phyloP scores from a whole-genome alignment of 1,139 yeast genomes.

The Yamadazyma atlantica region DNA sequence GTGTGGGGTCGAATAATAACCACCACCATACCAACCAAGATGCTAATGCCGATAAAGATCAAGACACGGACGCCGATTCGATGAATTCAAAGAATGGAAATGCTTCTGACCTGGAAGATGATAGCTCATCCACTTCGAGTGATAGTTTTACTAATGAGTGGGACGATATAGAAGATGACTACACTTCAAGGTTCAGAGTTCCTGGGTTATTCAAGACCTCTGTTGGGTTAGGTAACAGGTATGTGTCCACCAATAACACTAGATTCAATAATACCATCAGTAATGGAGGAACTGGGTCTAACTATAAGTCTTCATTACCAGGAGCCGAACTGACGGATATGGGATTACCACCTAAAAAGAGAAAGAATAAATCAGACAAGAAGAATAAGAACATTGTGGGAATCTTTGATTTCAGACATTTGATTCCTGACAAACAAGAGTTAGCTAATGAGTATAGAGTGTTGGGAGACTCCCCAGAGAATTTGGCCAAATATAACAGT shows the following conservation, averaged over 20 bases:
- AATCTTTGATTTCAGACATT: constrained; percentile 62
- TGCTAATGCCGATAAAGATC: constrained; percentile 12
- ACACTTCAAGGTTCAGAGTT: constrained; percentile 42
- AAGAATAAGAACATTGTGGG: constrained; percentile 54
- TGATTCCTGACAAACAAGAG: constrained; percentile 76
- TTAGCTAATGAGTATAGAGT: constrained; percentile 76
- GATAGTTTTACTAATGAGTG: constrained; percentile 54
- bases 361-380: constrained; percentile 17
- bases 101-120: constrained; percentile 16
- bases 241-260: constrained; percentile 9
- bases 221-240: constrained; percentile 40
- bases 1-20: constrained; percentile 17
- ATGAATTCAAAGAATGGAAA: constrained; percentile 1
- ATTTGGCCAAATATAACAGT: constrained; percentile 67
- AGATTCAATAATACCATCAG: constrained; percentile 15
- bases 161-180: constrained; percentile 48
- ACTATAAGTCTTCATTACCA: constrained; percentile 15
- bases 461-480: constrained; percentile 64
- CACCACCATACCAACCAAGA: constrained; percentile 7
- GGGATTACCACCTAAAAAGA: constrained; percentile 14
- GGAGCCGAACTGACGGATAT: constrained; percentile 15
- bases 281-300: constrained; percentile 23
- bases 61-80: constrained; percentile 8
- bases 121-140: constrained; percentile 30
- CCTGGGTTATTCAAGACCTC: constrained; percentile 46